A percentile compares a stretch with the other conserved stretches of the same genome.
Conservation (phyloP, 148 eudicot species). For the Gaultheria prostrata region DNA sequence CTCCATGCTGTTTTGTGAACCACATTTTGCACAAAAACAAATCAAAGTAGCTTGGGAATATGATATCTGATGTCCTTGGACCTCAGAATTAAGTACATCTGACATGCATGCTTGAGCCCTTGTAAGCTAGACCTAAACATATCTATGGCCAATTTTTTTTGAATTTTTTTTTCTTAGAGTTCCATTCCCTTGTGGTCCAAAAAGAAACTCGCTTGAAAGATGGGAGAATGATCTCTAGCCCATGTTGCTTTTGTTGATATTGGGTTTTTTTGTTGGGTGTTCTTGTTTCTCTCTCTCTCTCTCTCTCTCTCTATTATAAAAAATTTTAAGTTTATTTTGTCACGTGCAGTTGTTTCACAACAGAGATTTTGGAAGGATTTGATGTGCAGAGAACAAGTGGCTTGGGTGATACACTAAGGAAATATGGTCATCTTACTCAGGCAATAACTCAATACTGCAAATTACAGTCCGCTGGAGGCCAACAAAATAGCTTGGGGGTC, state of each 20-base stretch:
- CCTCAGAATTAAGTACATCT: background rate
- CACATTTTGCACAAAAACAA: background rate
- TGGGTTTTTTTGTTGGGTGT: background rate
- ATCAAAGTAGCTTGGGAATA: background rate
- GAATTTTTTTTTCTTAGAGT: background rate
- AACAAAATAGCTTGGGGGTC: slow-evolving; percentile 15
- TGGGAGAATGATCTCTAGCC: background rate
- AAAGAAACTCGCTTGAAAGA: background rate
- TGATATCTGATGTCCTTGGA: background rate
- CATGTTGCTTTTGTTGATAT: background rate
- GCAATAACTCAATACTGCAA: slow-evolving; percentile 54
- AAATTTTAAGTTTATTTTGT: background rate
- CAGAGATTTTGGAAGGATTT: slow-evolving; percentile 90
- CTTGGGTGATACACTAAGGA: slow-evolving; percentile 75
- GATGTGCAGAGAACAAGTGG: slow-evolving; percentile 86
- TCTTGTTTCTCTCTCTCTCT: background rate
- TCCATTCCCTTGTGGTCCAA: background rate
- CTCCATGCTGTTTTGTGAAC: background rate
- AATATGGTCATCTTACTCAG: slow-evolving; percentile 70
- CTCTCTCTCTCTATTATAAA: too few relatives aligned
- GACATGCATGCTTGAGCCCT: background rate
- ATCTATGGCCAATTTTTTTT: background rate
- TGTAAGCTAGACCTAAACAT: background rate
- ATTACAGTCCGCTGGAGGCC: slow-evolving; percentile 29
- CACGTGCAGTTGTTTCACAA: slow-evolving; percentile 78